Percentiles rank a stretch among this genome's conserved stretches.
Conservation (phyloP, 257 asterid species). For the Solanum medicagineum region DNA sequence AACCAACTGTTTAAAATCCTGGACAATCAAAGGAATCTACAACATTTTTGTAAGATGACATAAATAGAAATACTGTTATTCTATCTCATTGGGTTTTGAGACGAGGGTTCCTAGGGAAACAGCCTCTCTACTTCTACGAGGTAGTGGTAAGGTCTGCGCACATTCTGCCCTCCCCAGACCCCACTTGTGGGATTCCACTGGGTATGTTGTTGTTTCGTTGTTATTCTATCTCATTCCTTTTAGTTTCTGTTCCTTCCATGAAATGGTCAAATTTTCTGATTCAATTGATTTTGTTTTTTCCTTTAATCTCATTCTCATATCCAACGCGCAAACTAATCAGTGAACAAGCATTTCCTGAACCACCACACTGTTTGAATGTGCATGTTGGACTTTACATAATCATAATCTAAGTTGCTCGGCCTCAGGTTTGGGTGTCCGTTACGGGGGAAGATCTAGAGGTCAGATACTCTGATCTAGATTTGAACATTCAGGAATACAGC, state of each 20-base stretch:
- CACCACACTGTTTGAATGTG: not conserved
- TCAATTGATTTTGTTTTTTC: not conserved
- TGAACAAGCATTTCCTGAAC: not conserved
- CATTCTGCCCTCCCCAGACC: too few species aligned
- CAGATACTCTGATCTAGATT: too few species aligned
- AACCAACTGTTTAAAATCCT: not conserved
- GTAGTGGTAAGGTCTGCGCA: too few species aligned
- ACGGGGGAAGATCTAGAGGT: too few species aligned
- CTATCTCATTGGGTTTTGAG: not conserved
- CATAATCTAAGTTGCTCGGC: not conserved
- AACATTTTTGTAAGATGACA: not conserved
- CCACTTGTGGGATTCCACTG: too few species aligned
- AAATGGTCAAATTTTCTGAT: not conserved
- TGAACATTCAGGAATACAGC: too few species aligned
- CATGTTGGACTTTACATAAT: not conserved
- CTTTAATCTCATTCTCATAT: not conserved
- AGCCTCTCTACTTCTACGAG: too few species aligned
- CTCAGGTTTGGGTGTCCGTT: too few species aligned
- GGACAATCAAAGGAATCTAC: not conserved
- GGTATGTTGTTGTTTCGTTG: too few species aligned
- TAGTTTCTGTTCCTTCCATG: not conserved
- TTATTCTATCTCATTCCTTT: not conserved
- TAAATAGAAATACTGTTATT: not conserved
- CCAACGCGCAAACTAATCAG: not conserved
- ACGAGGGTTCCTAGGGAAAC: too few species aligned